These are phyloP conservation scores for Pleurotus djamor DNA, from an alignment of 768 basidiomycete genomes.

Conservation along the genomic window DNA sequence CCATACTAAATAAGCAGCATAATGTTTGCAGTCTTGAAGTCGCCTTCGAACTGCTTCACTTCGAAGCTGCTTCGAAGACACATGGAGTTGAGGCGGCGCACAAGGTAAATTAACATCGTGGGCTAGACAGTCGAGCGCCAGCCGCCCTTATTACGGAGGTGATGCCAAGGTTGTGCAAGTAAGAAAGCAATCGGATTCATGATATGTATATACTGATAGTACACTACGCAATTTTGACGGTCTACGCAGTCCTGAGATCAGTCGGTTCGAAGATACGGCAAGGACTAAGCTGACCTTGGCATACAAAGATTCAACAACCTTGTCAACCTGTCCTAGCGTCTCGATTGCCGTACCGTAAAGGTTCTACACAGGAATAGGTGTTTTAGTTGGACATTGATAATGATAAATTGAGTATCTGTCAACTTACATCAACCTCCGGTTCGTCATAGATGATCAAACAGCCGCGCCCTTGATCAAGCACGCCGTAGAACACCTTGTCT, in stretches of 20 bases:
- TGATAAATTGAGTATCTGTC: constrained; percentile 3
- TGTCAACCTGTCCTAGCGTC: constrained; percentile 86
- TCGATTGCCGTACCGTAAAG: constrained; percentile 88
- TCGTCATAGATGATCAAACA: constrained; percentile 91
- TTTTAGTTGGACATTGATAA: background rate
- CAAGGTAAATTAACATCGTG: too few species aligned
- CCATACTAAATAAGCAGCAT: too few species aligned
- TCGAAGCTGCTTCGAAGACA: too few species aligned
- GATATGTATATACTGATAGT: constrained; percentile 3
- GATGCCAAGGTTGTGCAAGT: too few species aligned
- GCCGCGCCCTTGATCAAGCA: constrained; percentile 94
- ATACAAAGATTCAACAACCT: constrained; percentile 93
- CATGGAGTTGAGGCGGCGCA: too few species aligned
- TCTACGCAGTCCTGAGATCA: constrained; percentile 19
- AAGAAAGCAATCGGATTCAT: too few species aligned
- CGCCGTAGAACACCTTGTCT: constrained; percentile 91
- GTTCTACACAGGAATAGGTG: constrained; percentile 43
- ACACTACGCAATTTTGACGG: constrained; percentile 39
- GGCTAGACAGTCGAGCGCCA: too few species aligned
- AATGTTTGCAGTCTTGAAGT: too few species aligned
- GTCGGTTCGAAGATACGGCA: background rate
- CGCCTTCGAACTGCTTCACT: too few species aligned
- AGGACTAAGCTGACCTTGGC: constrained; percentile 52
- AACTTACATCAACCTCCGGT: constrained; percentile 77
- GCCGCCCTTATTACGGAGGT: too few species aligned